Conservation (phyloP, 371 early-diverging fungal genomes). For the Mucor plumbeus region DNA sequence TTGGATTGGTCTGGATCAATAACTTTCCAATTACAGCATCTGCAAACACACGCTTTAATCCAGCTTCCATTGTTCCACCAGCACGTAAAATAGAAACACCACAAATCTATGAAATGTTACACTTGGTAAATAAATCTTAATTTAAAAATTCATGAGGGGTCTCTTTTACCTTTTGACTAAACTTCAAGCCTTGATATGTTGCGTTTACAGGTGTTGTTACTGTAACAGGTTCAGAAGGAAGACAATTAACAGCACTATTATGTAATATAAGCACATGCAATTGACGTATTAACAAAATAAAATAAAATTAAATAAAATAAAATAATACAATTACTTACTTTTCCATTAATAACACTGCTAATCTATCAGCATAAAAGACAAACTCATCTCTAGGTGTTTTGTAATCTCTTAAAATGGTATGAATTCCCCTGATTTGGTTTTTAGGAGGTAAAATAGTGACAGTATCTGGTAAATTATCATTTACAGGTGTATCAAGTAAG, state of each 20-base stretch:
- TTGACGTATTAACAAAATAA: not conserved
- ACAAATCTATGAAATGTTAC: conserved; percentile 51
- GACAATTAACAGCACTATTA: conserved; percentile 63
- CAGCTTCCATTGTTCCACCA: conserved; percentile 89
- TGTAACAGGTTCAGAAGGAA: conserved; percentile 56
- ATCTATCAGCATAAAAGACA: conserved; percentile 87
- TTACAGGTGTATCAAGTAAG: conserved; percentile 50
- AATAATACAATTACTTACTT: too few relatives aligned
- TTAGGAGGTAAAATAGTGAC: conserved; percentile 64
- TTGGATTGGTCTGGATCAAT: conserved; percentile 83
- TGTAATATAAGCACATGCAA: not conserved
- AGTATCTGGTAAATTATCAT: conserved; percentile 53
- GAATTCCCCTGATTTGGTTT: conserved; percentile 79
- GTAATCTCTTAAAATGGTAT: conserved; percentile 82
- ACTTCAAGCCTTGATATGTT: conserved; percentile 60
- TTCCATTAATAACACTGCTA: conserved; percentile 86
- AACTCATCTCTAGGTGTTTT: conserved; percentile 84
- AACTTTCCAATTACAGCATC: conserved; percentile 87
- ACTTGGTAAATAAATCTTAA: conserved; percentile 1
- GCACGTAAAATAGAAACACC: conserved; percentile 89
- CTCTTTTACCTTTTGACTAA: conserved; percentile 44
- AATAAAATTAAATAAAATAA: too few relatives aligned
- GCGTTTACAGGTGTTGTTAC: conserved; percentile 72
- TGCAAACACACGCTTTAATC: conserved; percentile 78
- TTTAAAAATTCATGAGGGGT: too few relatives aligned